These are phyloP conservation scores for Candida sanyaensis DNA, from an alignment of 1,139 yeast genomes.

Conservation along the genomic window DNA sequence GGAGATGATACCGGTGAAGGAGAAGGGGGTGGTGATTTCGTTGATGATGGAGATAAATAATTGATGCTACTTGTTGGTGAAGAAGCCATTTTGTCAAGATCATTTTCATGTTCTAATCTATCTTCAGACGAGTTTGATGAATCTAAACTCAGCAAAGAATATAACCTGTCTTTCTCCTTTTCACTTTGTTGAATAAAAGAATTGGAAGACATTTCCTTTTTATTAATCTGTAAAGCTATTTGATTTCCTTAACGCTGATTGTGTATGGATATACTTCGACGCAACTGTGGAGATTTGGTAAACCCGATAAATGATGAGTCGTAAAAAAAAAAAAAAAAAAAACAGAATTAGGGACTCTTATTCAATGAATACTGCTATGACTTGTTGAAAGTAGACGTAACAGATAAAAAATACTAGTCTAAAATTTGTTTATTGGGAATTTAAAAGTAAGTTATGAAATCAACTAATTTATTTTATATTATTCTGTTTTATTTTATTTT, in stretches of 20 bases:
- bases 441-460: not conserved
- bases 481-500: not conserved
- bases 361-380: not conserved
- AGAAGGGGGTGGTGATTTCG: slow-evolving; percentile 8
- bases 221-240: not conserved
- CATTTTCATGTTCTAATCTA: not conserved
- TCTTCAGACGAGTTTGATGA: not conserved
- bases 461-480: not conserved
- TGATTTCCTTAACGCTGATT: not conserved
- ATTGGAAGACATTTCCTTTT: not conserved
- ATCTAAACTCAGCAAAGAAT: not conserved
- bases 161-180: not conserved
- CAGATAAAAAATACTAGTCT: not conserved
- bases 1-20: slow-evolving; percentile 24
- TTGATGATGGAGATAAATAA: slow-evolving; percentile 5
- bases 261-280: too few species aligned
- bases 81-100: not conserved
- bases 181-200: not conserved
- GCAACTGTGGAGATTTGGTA: not conserved
- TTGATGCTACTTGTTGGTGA: slow-evolving; percentile 9
- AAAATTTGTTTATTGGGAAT: too few species aligned
- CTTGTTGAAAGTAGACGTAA: slow-evolving; percentile 1
- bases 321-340: too few species aligned
- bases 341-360: too few species aligned
- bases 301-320: too few species aligned